Conservation (phyloP, 306 rosid genomes). For the Myrica gale region DNA sequence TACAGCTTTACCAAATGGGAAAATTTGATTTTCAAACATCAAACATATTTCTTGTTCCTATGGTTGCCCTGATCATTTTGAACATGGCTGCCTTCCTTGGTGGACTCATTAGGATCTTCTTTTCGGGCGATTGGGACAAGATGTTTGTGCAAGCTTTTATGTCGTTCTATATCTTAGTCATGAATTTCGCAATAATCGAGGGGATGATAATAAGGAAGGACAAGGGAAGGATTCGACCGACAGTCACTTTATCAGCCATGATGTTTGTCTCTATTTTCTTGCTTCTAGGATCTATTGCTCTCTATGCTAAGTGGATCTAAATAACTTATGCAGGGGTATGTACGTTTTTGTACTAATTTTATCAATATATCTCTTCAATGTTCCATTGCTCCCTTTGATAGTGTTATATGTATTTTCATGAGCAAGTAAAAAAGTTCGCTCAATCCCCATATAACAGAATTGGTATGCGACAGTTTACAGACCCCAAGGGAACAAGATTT, state of each 20-base stretch:
- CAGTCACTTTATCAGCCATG: conserved; percentile 18
- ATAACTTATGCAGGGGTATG: background rate
- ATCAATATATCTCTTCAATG: background rate
- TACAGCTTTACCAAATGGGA: conserved; percentile 45
- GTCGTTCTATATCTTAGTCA: conserved; percentile 19
- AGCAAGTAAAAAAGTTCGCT: no score
- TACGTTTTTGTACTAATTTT: no score
- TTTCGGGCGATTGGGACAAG: conserved; percentile 32
- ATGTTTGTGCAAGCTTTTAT: conserved; percentile 38
- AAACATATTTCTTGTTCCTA: conserved; percentile 49
- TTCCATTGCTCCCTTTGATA: no score
- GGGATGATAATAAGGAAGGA: conserved; percentile 37
- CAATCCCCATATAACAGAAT: no score
- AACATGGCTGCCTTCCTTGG: conserved; percentile 44
- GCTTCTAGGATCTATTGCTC: conserved; percentile 10
- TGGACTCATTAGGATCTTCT: conserved; percentile 38
- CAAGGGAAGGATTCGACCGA: conserved; percentile 34
- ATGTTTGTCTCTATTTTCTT: conserved; percentile 21
- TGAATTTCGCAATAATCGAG: conserved; percentile 30
- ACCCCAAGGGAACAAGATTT: no score
- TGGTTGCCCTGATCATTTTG: conserved; percentile 41
- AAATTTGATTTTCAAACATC: conserved; percentile 56
- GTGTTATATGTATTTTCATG: no score
- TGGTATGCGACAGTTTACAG: no score
- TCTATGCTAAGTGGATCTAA: background rate